Percentiles rank a stretch among this genome's conserved stretches.
Conservation (phyloP, 2,329 filamentous ascomycete species). For the Colletotrichum cuscutae region DNA sequence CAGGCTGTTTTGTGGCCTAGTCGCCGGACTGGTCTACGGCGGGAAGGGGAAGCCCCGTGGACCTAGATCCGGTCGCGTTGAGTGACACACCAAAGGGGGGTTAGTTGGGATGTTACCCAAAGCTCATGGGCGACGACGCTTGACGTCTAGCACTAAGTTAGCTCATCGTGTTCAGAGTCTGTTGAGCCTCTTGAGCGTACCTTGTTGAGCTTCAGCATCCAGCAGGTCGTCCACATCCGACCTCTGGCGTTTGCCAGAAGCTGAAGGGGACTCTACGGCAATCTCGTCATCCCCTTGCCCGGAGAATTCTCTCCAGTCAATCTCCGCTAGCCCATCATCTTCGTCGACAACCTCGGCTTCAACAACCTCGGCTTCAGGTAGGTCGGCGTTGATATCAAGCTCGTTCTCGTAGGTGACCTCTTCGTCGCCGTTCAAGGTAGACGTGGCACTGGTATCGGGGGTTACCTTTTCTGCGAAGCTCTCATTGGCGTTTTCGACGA, state of each 20-base stretch:
- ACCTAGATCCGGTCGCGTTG: conserved; percentile 10
- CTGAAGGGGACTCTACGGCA: conserved; percentile 17
- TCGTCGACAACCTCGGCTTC: background rate
- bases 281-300: conserved; percentile 34
- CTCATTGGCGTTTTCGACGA: conserved; percentile 3
- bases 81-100: background rate
- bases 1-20: background rate
- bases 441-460: conserved; percentile 43
- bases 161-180: background rate
- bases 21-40: background rate
- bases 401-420: conserved; percentile 41
- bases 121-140: conserved; percentile 40
- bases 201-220: conserved; percentile 38
- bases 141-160: conserved; percentile 38
- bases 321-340: conserved; percentile 37
- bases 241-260: conserved; percentile 37
- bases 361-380: conserved; percentile 14
- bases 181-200: conserved; percentile 24
- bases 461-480: conserved; percentile 29
- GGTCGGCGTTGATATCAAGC: conserved; percentile 44
- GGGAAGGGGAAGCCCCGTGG: background rate
- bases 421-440: conserved; percentile 46
- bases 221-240: conserved; percentile 38
- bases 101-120: conserved; percentile 22
- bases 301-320: conserved; percentile 42